These are phyloP conservation scores for Adansonia digitata DNA, from an alignment of 345 rosid species.

Conservation along the genomic window DNA sequence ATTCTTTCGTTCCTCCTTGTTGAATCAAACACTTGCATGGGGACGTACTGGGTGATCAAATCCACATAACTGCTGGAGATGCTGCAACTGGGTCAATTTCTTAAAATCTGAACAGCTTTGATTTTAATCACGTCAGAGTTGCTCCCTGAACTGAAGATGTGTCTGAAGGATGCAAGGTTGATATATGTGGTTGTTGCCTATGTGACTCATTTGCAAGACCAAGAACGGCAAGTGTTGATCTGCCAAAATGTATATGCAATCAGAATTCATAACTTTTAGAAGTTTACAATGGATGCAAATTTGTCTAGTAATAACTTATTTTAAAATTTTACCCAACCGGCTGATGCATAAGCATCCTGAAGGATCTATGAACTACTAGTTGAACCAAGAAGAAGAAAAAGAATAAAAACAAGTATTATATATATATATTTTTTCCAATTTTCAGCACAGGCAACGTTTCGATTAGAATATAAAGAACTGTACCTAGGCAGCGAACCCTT, in stretches of 20 bases:
- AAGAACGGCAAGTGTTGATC: conserved; percentile 66
- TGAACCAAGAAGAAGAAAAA: not conserved
- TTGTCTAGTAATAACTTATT: not conserved
- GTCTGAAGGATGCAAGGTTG: conserved; percentile 53
- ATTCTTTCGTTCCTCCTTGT: not conserved
- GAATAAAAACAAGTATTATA: not conserved
- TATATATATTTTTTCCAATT: not conserved
- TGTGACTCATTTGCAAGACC: conserved; percentile 56
- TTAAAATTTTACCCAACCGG: not conserved
- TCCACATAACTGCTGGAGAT: not conserved
- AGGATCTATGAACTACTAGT: not conserved
- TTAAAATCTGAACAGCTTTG: not conserved
- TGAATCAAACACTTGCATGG: not conserved
- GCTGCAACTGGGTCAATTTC: not conserved
- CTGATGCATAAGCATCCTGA: not conserved
- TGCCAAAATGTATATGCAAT: conserved; percentile 25
- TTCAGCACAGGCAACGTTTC: not conserved
- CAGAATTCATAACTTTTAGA: not conserved
- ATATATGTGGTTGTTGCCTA: conserved; percentile 32
- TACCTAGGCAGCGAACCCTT: conserved; percentile 76
- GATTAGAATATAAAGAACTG: not conserved
- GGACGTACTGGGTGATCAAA: not conserved
- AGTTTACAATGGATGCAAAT: not conserved
- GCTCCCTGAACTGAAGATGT: conserved; percentile 57
- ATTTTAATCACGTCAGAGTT: conserved; percentile 39